A percentile compares a stretch with the other conserved stretches of the same genome.
Conservation (phyloP, 2,329 filamentous ascomycete species). For the Rhexocercosporidium sp. region DNA sequence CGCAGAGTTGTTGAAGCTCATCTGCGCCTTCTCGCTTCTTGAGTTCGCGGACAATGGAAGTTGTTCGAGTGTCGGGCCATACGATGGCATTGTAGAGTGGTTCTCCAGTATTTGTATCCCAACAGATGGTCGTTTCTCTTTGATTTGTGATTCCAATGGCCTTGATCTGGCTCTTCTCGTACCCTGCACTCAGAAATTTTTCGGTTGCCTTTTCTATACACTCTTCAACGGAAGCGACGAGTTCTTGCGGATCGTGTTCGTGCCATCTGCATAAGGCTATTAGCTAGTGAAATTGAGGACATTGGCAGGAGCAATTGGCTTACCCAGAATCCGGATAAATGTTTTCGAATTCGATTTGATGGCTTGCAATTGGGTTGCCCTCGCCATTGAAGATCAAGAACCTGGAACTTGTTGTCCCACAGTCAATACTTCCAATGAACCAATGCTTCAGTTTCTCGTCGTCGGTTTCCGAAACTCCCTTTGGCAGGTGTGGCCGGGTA, state of each 20-base stretch:
- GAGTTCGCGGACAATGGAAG: slow-evolving; percentile 73
- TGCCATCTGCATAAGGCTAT: slow-evolving; percentile 67
- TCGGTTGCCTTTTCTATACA: slow-evolving; percentile 79
- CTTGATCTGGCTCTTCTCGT: slow-evolving; percentile 71
- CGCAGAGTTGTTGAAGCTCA: slow-evolving; percentile 70
- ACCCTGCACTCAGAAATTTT: slow-evolving; percentile 70
- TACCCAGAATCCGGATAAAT: slow-evolving; percentile 85
- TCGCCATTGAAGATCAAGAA: slow-evolving; percentile 88
- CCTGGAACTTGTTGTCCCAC: slow-evolving; percentile 86
- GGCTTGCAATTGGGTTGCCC: slow-evolving; percentile 78
- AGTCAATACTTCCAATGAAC: slow-evolving; percentile 88
- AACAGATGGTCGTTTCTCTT: slow-evolving; percentile 80
- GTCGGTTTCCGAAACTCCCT: slow-evolving; percentile 28
- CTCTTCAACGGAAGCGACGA: slow-evolving; percentile 72
- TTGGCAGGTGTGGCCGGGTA: slow-evolving; percentile 30
- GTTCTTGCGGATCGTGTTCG: slow-evolving; percentile 80
- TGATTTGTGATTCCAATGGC: slow-evolving; percentile 81
- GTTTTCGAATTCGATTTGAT: slow-evolving; percentile 88
- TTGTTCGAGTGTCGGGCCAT: slow-evolving; percentile 83
- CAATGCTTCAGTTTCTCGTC: slow-evolving; percentile 50
- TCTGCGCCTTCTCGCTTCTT: slow-evolving; percentile 70
- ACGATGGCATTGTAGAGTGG: slow-evolving; percentile 82
- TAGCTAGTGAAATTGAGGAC: slow-evolving; percentile 8
- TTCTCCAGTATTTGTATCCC: slow-evolving; percentile 78
- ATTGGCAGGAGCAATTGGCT: slow-evolving; percentile 43